Base-by-base conservation (phyloP, 352 stramenopile species). In the Pythium volutum region DNA sequence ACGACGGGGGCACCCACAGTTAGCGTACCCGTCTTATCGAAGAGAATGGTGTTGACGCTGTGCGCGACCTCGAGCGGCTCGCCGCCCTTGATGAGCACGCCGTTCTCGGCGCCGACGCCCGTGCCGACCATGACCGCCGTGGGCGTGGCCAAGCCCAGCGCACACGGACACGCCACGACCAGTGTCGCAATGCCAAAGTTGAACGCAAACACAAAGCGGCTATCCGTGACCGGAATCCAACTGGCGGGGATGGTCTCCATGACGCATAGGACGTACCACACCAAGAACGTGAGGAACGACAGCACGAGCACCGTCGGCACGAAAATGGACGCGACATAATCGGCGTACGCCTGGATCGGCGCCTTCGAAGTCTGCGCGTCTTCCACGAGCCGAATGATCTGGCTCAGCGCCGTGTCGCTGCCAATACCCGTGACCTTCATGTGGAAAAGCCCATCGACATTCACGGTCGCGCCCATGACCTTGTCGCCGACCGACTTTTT, bases 11-110 rank as follows among this genome's bases (percentile, higher is more conserved):
- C 81, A 9, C 96, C 96, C 18, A 91, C 81, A 1, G 96, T 99
- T 14, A 99, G 69, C n/a, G 97, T 99, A 3, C 98, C 98, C 0
- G 98, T 99, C 80, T 99, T 99, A 79, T 99, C 98, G 71, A 99
- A 99, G 23, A 99, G 70, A 54, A 99, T 94, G 36, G 90, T 93
- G 57, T 97, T 89, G 41, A 99, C 82, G 55, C 93, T 95, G 65
- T 97, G 86, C 12, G 89, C 88, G n/a, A 82, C 76, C 57, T 98
- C 90, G 10, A 98, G 76, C 14, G 93, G 85, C 55, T 96, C 88
- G 5, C 96, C 98, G 23, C 97, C 97, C 74, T 99, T 99, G 78
- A 99, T 99, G 22, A 99, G 77, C 46, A 99, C 93, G 26, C 98
- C 98, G 62, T 98, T 82, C 34, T 87, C 79, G 9, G 98, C 97